Evolutionary conservation across 305 asterid species (phyloP).

Genomic region (Fraxinus paxiana): DNA sequence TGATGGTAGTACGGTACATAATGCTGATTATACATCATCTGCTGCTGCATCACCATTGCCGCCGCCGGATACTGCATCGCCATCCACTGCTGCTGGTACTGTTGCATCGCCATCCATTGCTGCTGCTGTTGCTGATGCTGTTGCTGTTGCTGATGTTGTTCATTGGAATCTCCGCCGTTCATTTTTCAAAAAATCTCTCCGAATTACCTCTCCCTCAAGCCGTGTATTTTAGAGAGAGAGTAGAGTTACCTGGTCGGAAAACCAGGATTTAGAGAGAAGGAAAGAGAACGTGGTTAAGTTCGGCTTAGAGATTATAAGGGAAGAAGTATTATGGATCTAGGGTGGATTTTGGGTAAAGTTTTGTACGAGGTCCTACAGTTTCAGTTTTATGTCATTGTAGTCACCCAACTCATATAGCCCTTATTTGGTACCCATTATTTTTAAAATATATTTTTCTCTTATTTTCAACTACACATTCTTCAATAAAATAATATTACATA

Average conservation of each 20-base stretch:
- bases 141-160: slow-evolving; percentile 41
- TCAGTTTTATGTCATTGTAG: neutral
- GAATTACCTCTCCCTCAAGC: slow-evolving; percentile 10
- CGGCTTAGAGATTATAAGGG: slow-evolving; percentile 22
- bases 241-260: slow-evolving; percentile 24
- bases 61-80: slow-evolving; percentile 38
- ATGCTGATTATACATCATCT: slow-evolving; percentile 75
- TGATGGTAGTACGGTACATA: slow-evolving; percentile 72
- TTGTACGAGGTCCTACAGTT: neutral
- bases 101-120: slow-evolving; percentile 47
- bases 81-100: slow-evolving; percentile 36
- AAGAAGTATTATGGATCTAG: slow-evolving; percentile 26
- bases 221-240: slow-evolving; percentile 9
- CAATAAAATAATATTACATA: too few relatives aligned
- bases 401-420: neutral
- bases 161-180: slow-evolving; percentile 65
- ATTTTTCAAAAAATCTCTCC: slow-evolving; percentile 19
- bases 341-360: slow-evolving; percentile 19
- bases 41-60: slow-evolving; percentile 40
- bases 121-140: slow-evolving; percentile 34
- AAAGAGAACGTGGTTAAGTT: slow-evolving; percentile 19
- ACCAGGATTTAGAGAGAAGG: slow-evolving; percentile 27
- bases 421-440: too few relatives aligned
- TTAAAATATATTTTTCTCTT: too few relatives aligned
- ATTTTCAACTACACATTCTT: too few relatives aligned